Evolutionary conservation across 768 basidiomycete species (phyloP), one percentile per base, ranked within the genome.

Genomic region (Hydnomerulius pinastri): DNA sequence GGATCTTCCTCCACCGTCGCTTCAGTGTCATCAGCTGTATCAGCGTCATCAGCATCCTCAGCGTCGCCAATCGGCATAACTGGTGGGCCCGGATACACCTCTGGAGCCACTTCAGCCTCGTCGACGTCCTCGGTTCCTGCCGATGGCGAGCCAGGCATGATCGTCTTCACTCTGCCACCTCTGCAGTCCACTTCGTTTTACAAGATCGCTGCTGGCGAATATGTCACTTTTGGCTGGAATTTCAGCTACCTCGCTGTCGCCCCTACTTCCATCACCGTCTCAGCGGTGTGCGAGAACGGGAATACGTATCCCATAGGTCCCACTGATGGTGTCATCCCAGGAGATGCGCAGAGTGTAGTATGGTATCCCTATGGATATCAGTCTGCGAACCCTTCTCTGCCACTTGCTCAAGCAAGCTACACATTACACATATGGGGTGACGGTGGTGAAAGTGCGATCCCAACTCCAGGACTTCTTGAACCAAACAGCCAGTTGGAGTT

Each of bases 141-240:
- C 59, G 62, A 76, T 4, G 76, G 71, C 4, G 58, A 73, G 13
- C 59, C 67, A 6, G 77, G 82, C 45, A 71, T 73, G 18, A 63
- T 84, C 43, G 69, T 75, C 46, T 76, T 81, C 68, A 82, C 82
- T 9, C 73, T 79, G 53, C 85, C 85, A 4, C 80, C 83, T 1
- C 70, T 75, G 44, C 80, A 80, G 4, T 76, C 77, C 20, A 75
- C 79, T 1, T 83, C 84, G 6, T 87, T 73, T 67, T 87, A 81
- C 72, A 87, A 87, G 72, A 81, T 87, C 49, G 83, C 82, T 0
- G 56, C 64, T 0, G 67, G 73, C 6, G 74, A 81, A 58, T 73
- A 65, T 51, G 75, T 87, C 58, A 87, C 83, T 24, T 83, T 87
- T 65, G 87, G 79, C n/a, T 88, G 86, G 87, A 87, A 85, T 63